phyloP scores from a whole-genome alignment of 2,329 filamentous ascomycete genomes.

The Neospermospora avenae region DNA sequence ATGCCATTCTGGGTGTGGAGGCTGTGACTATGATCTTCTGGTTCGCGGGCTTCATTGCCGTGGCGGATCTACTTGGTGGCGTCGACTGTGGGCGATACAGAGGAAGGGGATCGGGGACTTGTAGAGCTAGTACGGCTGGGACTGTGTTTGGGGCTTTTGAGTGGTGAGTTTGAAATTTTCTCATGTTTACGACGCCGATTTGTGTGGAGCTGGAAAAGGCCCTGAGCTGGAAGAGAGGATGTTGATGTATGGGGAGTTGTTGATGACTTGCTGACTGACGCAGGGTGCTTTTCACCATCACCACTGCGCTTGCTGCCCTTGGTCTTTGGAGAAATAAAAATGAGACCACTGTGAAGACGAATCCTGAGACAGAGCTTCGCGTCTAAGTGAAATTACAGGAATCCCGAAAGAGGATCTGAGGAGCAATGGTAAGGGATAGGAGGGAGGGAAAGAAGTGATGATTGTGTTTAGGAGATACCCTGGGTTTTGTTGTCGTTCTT shows the following conservation, averaged over 20 bases:
- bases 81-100: conserved; percentile 48
- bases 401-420: not conserved
- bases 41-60: conserved; percentile 81
- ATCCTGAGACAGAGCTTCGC: conserved; percentile 23
- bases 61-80: conserved; percentile 63
- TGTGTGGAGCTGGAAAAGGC: not conserved
- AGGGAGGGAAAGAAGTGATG: not conserved
- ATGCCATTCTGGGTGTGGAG: conserved; percentile 65
- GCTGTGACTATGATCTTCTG: conserved; percentile 78
- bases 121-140: conserved; percentile 36
- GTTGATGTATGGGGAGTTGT: not conserved
- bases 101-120: conserved; percentile 15
- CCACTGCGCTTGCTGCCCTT: conserved; percentile 46
- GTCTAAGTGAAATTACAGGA: not conserved
- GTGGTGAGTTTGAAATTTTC: conserved; percentile 38
- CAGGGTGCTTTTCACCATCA: conserved; percentile 50
- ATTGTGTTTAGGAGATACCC: conserved; percentile 8
- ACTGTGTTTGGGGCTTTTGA: conserved; percentile 47
- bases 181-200: not conserved
- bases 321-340: conserved; percentile 42
- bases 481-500: not conserved
- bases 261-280: not conserved
- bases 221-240: too few species aligned
- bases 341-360: conserved; percentile 12
- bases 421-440: not conserved